Evolutionary conservation across 73 alveolate species (phyloP).

Genomic region (Stentor roeselii): DNA sequence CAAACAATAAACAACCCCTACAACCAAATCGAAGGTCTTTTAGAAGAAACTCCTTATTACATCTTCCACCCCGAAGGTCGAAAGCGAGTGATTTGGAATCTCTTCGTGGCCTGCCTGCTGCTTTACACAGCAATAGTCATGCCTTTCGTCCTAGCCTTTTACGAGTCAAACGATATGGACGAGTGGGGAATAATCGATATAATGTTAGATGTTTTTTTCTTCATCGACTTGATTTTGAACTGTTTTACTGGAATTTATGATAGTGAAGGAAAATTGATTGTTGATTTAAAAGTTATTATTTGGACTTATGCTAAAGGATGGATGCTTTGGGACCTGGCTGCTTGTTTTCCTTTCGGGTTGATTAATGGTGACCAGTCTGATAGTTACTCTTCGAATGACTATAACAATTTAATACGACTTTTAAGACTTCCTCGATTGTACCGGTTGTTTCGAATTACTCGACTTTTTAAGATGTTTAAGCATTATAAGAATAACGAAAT

Average conservation of each 20-base stretch:
- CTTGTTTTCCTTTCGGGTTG: slow-evolving; percentile 38
- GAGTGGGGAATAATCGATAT: slow-evolving; percentile 45
- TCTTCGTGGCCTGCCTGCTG: too few relatives aligned
- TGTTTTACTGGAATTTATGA: slow-evolving; percentile 54
- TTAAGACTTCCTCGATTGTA: slow-evolving; percentile 61
- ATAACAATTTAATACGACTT: slow-evolving; percentile 43
- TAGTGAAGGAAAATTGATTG: slow-evolving; percentile 50
- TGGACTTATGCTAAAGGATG: slow-evolving; percentile 40
- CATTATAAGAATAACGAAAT: slow-evolving; percentile 38
- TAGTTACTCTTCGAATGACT: slow-evolving; percentile 32
- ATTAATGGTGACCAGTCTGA: slow-evolving; percentile 13
- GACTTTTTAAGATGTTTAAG: slow-evolving; percentile 42
- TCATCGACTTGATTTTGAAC: slow-evolving; percentile 53
- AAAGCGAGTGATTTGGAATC: too few relatives aligned
- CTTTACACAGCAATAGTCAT: slow-evolving; percentile 52
- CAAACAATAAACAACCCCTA: too few relatives aligned
- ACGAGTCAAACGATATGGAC: slow-evolving; percentile 40
- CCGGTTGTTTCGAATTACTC: slow-evolving; percentile 46
- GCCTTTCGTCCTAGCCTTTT: slow-evolving; percentile 57
- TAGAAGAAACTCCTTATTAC: too few relatives aligned
- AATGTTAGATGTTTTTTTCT: slow-evolving; percentile 47
- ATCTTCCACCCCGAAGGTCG: too few relatives aligned
- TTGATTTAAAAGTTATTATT: slow-evolving; percentile 50
- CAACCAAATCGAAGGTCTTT: too few relatives aligned
- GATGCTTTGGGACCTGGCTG: slow-evolving; percentile 47